Evolutionary conservation across 768 basidiomycete genomes (phyloP), one percentile per base, ranked within the genome.

Genomic region (Russula sp.): DNA sequence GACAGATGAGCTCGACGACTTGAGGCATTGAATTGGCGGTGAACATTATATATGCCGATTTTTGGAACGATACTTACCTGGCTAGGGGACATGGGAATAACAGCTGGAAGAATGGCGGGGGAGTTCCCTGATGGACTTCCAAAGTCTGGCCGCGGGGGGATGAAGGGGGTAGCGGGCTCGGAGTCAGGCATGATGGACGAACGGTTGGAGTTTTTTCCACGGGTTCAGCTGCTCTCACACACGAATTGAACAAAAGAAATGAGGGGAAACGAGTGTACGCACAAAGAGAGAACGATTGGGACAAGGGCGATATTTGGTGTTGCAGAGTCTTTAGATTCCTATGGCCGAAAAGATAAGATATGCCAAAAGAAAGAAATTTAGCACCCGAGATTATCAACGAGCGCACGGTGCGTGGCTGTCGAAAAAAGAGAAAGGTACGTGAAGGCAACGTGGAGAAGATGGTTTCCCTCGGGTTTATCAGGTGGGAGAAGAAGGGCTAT

Each of bases 71-170:
- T 25, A 16, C 58, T 36, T 42, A 62, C 66, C 58, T 56, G 63
- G 41, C 57, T 45, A 25, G 59, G 51, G 18, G 70, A 68, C 20
- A 69, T 68, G 0, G 73, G 73, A 22, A 74, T 61, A 20, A 73
- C 72, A 2, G 70, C 63, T 6, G 70, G 65, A 13, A 65, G 59
- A 10, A 67, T 51, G 18, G 63, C 60, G 9, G 68, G 60, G n/a
- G 69, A 65, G 14, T 59, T 60, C 16, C 68, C 67, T 29, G 66
- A 63, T 20, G 56, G 63, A 16, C 43, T 56, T 7, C 59, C 41
- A 29, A 70, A 39, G 5, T 68, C 68, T 9, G 72, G 71, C 22
- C 65, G 66, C 25, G 71, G 72, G 38, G 73, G 73, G 39, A 74
- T 71, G 48, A 74, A 71, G 18, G 73, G 72, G 5, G 71, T 66